Base-by-base conservation (phyloP, 257 asterid species). In the Jacaranda mimosifolia region DNA sequence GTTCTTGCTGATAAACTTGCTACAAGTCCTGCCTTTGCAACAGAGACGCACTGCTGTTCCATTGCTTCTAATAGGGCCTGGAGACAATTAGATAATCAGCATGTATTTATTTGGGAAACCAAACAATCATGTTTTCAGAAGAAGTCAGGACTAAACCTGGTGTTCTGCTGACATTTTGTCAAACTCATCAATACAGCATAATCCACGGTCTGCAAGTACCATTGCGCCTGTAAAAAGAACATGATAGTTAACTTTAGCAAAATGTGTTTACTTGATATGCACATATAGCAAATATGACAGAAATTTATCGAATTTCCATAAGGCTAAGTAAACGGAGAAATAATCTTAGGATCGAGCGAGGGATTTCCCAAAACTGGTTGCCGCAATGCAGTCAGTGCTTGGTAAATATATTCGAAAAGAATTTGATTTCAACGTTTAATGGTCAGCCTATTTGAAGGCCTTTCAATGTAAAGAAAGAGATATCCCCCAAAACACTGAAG, bases 1-100 rank as follows among this genome's bases (percentile, higher is more conserved):
- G 99, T 95, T 78, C 98, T 85, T 21, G 99, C 99, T 68, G 99
- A 93, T 82, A 95, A 83, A 87, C 99, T 95, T 79, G 99, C 99
- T 72, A 95, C 97, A 74, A 95, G 97, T 85, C 98, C 99, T 52
- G 98, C 99, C 89, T 95, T 95, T 39, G 99, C 99, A 83, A 95
- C 94, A 79, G 99, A 95, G 85, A 95, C 99, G 18, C 97, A 95
- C 83, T 95, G 99, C 70, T 95, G 99, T 81, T 95, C 99, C 99
- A 95, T 95, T 13, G 99, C 99, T 89, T 95, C 99, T 84, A 93
- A 78, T 77, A 95, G 84, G 82, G 97, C 93, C 99, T 95, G 81
- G 51, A 83, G 69, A 68, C 62, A 83, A 65, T 77, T 73, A 68
- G 60, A 78, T 52, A 83, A 72, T 80, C 70, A 80, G 80, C 70